These are phyloP conservation scores for Clonostachys rhizophaga DNA, from an alignment of 2,329 filamentous ascomycete species.

Conservation along the genomic window DNA sequence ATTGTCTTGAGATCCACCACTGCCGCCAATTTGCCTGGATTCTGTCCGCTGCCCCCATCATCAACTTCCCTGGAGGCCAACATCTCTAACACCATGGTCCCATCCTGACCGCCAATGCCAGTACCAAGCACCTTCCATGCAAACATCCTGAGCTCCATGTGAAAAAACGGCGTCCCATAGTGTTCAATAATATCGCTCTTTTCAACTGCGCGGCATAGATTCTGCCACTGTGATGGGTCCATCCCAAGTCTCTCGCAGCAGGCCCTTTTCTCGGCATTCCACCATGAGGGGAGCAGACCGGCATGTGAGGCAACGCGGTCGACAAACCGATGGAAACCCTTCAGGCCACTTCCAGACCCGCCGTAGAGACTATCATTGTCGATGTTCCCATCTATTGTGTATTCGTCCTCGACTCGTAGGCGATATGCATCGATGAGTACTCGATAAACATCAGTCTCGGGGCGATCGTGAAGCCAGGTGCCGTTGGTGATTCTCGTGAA, in stretches of 20 bases:
- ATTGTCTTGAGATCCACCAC: no score
- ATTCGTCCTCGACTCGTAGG: slow-evolving; percentile 33
- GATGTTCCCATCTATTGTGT: slow-evolving; percentile 14
- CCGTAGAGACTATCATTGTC: slow-evolving; percentile 21
- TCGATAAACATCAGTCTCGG: slow-evolving; percentile 35
- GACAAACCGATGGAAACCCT: slow-evolving; percentile 32
- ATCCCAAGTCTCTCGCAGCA: neutral
- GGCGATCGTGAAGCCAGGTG: slow-evolving; percentile 36
- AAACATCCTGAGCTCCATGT: neutral
- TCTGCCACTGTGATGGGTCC: neutral
- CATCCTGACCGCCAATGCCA: no score
- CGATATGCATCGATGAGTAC: slow-evolving; percentile 43
- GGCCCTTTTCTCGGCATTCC: neutral
- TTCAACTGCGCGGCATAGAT: neutral
- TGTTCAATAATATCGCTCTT: neutral
- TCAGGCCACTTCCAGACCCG: slow-evolving; percentile 9
- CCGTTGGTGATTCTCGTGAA: slow-evolving; percentile 31
- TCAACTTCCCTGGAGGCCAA: no score
- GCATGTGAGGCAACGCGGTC: slow-evolving; percentile 10
- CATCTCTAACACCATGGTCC: no score
- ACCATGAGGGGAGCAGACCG: slow-evolving; percentile 22
- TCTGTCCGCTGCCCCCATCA: no score
- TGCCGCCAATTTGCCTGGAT: no score
- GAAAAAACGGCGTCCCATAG: neutral
- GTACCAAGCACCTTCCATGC: neutral